These are phyloP conservation scores for Logfia minima DNA, from an alignment of 129 eudicot species.

Conservation along the genomic window DNA sequence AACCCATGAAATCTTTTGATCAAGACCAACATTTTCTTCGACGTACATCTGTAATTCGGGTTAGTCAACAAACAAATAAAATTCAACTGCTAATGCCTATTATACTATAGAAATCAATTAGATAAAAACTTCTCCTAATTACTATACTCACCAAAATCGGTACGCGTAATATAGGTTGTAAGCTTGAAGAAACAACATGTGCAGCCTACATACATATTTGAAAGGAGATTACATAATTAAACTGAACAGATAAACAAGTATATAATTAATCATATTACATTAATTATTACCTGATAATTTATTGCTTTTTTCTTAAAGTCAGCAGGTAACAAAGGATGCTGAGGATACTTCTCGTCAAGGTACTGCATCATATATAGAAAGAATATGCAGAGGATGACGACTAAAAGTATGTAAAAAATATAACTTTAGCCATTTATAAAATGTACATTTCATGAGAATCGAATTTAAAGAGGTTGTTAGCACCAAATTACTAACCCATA, in stretches of 20 bases:
- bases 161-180: not conserved
- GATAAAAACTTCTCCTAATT: not conserved
- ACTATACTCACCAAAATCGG: not conserved
- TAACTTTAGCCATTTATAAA: not conserved
- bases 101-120: not conserved
- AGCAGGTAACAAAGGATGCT: not conserved
- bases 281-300: not conserved
- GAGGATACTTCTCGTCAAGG: slow-evolving; percentile 3
- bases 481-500: slow-evolving; percentile 48
- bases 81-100: no score
- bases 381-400: not conserved
- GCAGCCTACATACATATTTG: not conserved
- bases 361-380: not conserved
- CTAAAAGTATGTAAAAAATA: no score
- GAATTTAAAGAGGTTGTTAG: not conserved
- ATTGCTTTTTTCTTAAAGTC: not conserved
- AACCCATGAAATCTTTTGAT: not conserved
- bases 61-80: no score
- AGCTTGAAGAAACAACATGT: not conserved
- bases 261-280: not conserved
- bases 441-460: not conserved
- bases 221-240: not conserved
- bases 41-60: not conserved
- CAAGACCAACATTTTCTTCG: not conserved
- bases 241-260: not conserved